These are phyloP conservation scores for Lactarius trivialis DNA, from an alignment of 768 basidiomycete species.

Conservation along the genomic window DNA sequence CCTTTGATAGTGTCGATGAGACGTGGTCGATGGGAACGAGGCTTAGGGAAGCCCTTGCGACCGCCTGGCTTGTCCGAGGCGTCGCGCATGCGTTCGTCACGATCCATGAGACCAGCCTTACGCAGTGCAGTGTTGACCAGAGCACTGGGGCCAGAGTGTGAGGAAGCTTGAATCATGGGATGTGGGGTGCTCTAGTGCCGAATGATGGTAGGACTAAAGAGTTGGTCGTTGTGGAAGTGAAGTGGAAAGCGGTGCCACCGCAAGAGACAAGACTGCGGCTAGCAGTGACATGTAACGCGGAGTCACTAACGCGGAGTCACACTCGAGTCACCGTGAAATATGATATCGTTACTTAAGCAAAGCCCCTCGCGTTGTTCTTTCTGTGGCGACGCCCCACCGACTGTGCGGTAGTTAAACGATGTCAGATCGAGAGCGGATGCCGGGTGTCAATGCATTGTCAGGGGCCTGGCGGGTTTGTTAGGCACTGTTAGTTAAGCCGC, in stretches of 20 bases:
- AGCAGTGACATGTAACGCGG: neutral
- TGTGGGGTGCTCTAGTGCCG: neutral
- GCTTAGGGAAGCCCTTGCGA: slow-evolving; percentile 60
- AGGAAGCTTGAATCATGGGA: slow-evolving; percentile 53
- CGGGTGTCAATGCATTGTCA: neutral
- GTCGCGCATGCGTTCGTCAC: slow-evolving; percentile 71
- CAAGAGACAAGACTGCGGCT: neutral
- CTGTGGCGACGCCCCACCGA: too few relatives aligned
- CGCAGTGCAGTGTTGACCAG: slow-evolving; percentile 59
- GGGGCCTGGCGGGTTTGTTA: slow-evolving; percentile 6
- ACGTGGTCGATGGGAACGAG: slow-evolving; percentile 53
- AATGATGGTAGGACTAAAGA: slow-evolving; percentile 8
- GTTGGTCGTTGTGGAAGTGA: slow-evolving; percentile 11
- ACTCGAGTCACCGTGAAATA: slow-evolving; percentile 9
- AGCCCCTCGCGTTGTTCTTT: neutral
- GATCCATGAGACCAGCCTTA: slow-evolving; percentile 69
- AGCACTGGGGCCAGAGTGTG: slow-evolving; percentile 51
- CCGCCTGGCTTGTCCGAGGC: slow-evolving; percentile 62
- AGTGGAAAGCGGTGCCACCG: slow-evolving; percentile 12
- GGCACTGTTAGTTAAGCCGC: slow-evolving; percentile 17
- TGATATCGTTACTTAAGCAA: slow-evolving; percentile 9
- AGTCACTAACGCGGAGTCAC: slow-evolving; percentile 13
- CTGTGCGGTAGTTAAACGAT: neutral
- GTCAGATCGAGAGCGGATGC: neutral
- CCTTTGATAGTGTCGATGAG: slow-evolving; percentile 54